Conservation (phyloP, 257 asterid genomes). For the Solanum chiquidenum region DNA sequence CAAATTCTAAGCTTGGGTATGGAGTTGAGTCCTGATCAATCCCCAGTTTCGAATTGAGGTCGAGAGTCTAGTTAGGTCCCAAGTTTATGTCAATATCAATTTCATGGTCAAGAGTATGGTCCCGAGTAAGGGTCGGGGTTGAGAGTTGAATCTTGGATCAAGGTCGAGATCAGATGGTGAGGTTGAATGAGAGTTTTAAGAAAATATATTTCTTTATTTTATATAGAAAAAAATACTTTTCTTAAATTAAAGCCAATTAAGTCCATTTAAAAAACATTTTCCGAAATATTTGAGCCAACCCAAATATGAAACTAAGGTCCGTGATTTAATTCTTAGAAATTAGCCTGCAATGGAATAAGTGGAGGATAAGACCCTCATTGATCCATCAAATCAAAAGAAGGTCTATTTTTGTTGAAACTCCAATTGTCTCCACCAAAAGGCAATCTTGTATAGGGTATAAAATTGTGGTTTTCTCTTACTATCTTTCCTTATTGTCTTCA, state of each 20-base stretch:
- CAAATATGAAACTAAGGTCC: not conserved
- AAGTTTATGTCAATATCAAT: not conserved
- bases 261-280: not conserved
- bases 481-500: not conserved
- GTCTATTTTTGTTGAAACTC: conserved; percentile 2
- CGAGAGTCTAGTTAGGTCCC: not conserved
- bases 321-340: not conserved
- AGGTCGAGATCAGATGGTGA: not conserved
- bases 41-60: not conserved
- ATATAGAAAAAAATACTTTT: not conserved
- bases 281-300: not conserved
- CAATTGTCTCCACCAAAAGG: conserved; percentile 19
- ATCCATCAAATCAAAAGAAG: conserved; percentile 18
- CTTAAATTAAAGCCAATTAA: not conserved
- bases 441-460: not conserved
- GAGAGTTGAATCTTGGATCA: not conserved
- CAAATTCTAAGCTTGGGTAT: not conserved
- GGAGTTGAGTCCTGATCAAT: not conserved
- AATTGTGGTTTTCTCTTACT: not conserved
- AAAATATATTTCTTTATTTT: not conserved
- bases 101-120: not conserved
- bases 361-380: not conserved
- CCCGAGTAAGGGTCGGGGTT: not conserved
- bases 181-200: not conserved
- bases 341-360: not conserved